Percentiles rank a stretch among this genome's conserved stretches.
Evolutionary conservation across 2,329 filamentous ascomycete genomes (phyloP).

Genomic region (Aspergillus felis): DNA sequence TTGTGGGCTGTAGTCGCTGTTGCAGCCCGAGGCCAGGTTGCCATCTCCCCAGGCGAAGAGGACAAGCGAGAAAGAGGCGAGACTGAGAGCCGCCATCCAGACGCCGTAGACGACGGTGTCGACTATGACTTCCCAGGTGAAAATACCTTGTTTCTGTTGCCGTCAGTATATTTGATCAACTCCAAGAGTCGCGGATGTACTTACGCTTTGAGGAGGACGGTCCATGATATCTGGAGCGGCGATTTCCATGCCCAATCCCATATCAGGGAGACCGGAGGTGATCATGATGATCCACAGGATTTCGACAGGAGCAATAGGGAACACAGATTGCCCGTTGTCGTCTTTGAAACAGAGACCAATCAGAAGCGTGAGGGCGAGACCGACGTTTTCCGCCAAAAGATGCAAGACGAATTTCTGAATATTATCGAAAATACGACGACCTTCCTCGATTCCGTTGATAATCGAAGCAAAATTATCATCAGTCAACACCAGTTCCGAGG

Average conservation of each 20-base stretch:
- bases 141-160: conserved; percentile 59
- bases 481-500: conserved; percentile 64
- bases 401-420: conserved; percentile 86
- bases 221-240: conserved; percentile 73
- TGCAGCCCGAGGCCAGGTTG: conserved; percentile 59
- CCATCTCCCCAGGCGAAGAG: conserved; percentile 60
- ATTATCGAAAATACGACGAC: conserved; percentile 82
- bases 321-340: conserved; percentile 66
- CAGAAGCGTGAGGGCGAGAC: conserved; percentile 75
- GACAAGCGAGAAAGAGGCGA: conserved; percentile 61
- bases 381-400: conserved; percentile 75
- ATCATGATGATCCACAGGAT: conserved; percentile 96
- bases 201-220: conserved; percentile 65
- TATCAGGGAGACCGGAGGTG: conserved; percentile 81
- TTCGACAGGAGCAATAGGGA: conserved; percentile 78
- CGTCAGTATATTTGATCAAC: conserved; percentile 7
- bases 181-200: conserved; percentile 2
- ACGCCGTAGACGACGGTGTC: conserved; percentile 78
- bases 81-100: conserved; percentile 69
- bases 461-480: conserved; percentile 89
- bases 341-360: conserved; percentile 82
- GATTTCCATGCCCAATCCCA: conserved; percentile 77
- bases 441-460: conserved; percentile 77
- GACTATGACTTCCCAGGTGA: conserved; percentile 70
- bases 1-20: conserved; percentile 50